Evolutionary conservation across 2,329 filamentous ascomycete species (phyloP), one percentile per base, ranked within the genome.

Genomic region (Xylaria sp.): DNA sequence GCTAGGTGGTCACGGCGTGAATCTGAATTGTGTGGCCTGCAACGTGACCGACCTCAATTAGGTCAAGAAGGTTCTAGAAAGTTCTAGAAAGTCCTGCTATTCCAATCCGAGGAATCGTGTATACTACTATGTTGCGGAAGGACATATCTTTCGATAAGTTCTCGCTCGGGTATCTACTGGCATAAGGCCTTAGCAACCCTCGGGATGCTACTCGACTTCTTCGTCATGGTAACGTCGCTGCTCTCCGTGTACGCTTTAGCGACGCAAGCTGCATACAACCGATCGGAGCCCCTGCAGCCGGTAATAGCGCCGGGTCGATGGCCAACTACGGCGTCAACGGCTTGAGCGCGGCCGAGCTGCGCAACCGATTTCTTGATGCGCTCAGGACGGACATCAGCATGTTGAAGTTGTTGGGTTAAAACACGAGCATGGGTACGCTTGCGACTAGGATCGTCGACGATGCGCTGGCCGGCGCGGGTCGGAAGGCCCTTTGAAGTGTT

Each of bases 201-300:
- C 11, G 40, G 29, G 6, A 27, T 63, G 47, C 59, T 65, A 1
- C 60, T 73, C 8, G 71, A 73, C 64, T 72, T 73, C 49, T 73
- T 74, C 61, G 56, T 60, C 38, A 68, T 63, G 64, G 55, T 40
- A 2, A 64, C 69, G 1, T 70, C 69, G 13, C 37, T 68, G 3
- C 58, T 58, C 9, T 46, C 63, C 2, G 40, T 67, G 25, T 63
- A 10, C 38, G 64, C 43, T 17, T 41, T 33, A 11, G 60, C 53
- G 9, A 70, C 65, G 0, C 72, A 74, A 47, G 47, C 52, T 8
- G 64, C 64, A 11, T 74, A 74, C 48, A 67, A n/a, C n/a, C n/a
- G n/a, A n/a, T n/a, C n/a, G n/a, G n/a, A n/a, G n/a, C n/a, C n/a
- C n/a, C n/a, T n/a, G n/a, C 68, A 8, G 68, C 68, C 0, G 72